Base-by-base conservation (phyloP, 257 asterid species). In the Przewalskia tangutica region DNA sequence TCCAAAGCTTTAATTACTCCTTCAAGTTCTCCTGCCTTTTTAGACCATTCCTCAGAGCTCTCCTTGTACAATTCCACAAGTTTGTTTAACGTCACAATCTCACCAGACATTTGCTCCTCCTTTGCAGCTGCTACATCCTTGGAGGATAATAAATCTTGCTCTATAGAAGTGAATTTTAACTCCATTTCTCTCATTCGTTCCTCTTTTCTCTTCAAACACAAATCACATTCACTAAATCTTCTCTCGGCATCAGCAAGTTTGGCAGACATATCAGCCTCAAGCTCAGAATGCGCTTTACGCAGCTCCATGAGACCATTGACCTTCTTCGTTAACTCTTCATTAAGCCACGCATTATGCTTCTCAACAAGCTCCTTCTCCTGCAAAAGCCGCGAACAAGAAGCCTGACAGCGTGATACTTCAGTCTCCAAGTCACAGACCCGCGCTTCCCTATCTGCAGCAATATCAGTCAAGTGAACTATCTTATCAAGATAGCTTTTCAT, bases 301-400 rank as follows among this genome's bases (percentile, higher is more conserved):
- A 93, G 85, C 81, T 89, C 91, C 81, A 93, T 86, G 68, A 91
- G 85, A 80, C 81, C 85, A 87, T 93, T 89, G 83, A 92, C 88
- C 89, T 93, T 93, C 23, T 89, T 46, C 1, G 89, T 89, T 77
- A 96, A 87, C 90, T 94, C 99, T 51, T 93, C 98, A 89, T 96
- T 94, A 66, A 94, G 97, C 98, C 98, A 94, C 36, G 91, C 80
- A 77, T 94, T 92, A 84, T 96, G 98, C 90, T 97, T 89, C 91
- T 92, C 97, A 77, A 96, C 84, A 65, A 96, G 94, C 90, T 96
- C 99, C 85, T 96, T 96, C 89, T 93, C 98, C 98, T 93, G 97
- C 86, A 83, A 76, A 81, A 88, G 79, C 20, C 97, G 93, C 23
- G 92, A 84, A 81, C 90, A 82, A 32, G 90, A 81, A 82, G 97